Base-by-base conservation (phyloP, 805 yeast species). In the Yamadazyma endophytica region DNA sequence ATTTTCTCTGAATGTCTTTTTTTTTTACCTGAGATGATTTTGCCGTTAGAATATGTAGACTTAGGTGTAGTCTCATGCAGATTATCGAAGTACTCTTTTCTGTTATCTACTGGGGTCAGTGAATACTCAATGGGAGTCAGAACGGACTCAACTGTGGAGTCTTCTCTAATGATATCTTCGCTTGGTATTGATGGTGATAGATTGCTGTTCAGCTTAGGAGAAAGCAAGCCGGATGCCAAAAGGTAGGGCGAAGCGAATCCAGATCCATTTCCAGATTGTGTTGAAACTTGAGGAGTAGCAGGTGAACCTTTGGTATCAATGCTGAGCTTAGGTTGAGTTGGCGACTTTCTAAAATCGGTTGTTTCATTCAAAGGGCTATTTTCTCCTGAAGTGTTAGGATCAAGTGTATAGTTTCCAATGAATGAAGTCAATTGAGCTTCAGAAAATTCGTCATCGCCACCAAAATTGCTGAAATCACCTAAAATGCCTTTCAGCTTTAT, bases 191-290 rank as follows among this genome's bases (percentile, higher is more conserved):
- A 21, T 12, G 35, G 37, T 7, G 43, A 33, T 21, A 32, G 38
- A 20, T 39, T 40, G 13, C 33, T 37, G 4, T 49, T 54, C 40
- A 49, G 49, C 39, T 65, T 69, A 2, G 83, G 81, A 0, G 84
- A 70, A 29, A 71, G 49, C 18, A 74, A 47, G 1, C 84, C 85
- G 0, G 83, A 73, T 0, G 85, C 82, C 36, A 79, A 54, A 27
- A 79, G 60, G 43, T 78, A 82, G 2, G 88, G 87, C 5, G 87
- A 79, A 0, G 80, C 70, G 50, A 81, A 73, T 0, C 86, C 86
- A 9, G 38, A 32, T 17, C 36, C 41, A 18, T 28, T 23, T 11
- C 28, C 17, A 9, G 33, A 24, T 11, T 11, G 9, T 9, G 12
- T 7, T 19, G 24, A 16, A 5, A 29, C 3, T 20, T 61, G 67